A percentile compares a stretch with the other conserved stretches of the same genome.
Evolutionary conservation across 192 early-diverging fungal genomes (phyloP).

Genomic region (Backusella circina): DNA sequence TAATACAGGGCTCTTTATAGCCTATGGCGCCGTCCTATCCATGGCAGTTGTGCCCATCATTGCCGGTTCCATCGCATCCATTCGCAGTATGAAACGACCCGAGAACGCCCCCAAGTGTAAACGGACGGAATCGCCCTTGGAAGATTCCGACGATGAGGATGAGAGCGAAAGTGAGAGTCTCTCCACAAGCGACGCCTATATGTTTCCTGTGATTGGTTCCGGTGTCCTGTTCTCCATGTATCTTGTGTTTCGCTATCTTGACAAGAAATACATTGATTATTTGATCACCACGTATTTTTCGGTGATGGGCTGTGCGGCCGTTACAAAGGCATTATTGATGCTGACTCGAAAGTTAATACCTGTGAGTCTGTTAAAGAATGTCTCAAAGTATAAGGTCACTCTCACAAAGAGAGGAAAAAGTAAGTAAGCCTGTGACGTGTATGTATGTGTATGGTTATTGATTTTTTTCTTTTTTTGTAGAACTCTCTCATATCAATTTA

Average conservation of each 20-base stretch:
- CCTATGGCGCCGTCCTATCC: constrained; percentile 80
- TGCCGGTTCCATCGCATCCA: constrained; percentile 73
- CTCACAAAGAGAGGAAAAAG: constrained; percentile 66
- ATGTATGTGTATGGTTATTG: background rate
- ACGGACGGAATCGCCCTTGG: constrained; percentile 34
- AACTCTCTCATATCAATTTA: constrained; percentile 52
- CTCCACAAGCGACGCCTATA: constrained; percentile 83
- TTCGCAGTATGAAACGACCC: constrained; percentile 35
- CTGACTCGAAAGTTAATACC: constrained; percentile 46
- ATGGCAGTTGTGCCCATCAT: constrained; percentile 91
- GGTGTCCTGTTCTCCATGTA: constrained; percentile 78
- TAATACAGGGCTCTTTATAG: constrained; percentile 54
- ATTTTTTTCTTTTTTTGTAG: constrained; percentile 23
- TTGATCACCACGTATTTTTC: constrained; percentile 66
- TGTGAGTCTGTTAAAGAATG: constrained; percentile 41
- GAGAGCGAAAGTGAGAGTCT: constrained; percentile 71
- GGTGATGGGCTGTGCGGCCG: constrained; percentile 75
- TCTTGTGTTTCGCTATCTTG: constrained; percentile 69
- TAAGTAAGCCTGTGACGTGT: constrained; percentile 16
- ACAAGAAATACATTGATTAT: constrained; percentile 12
- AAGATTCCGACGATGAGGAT: constrained; percentile 63
- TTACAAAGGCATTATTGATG: constrained; percentile 57
- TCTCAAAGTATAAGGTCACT: constrained; percentile 72
- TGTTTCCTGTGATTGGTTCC: constrained; percentile 92
- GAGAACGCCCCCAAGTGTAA: constrained; percentile 36